These are phyloP conservation scores for Trifolium subterraneum DNA, from an alignment of 306 rosid genomes.

Conservation along the genomic window DNA sequence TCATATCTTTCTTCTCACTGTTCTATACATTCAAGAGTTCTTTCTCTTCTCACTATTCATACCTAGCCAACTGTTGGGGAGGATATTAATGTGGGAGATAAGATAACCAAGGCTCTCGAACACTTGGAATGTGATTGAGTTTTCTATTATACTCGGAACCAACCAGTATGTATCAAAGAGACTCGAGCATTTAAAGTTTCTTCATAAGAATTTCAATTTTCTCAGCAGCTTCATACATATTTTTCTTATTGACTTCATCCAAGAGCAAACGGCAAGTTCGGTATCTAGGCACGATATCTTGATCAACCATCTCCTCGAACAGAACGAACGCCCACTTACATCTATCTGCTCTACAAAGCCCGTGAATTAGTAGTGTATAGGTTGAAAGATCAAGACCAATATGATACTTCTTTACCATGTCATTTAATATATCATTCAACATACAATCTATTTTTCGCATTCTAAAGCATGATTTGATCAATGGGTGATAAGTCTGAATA, in stretches of 20 bases:
- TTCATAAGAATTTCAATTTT: slow-evolving; percentile 74
- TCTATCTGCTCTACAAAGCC: slow-evolving; percentile 72
- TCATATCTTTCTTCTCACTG: not conserved
- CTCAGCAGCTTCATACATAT: slow-evolving; percentile 69
- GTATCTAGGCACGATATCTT: slow-evolving; percentile 69
- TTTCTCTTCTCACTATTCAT: not conserved
- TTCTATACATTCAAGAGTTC: not conserved
- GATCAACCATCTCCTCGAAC: slow-evolving; percentile 78
- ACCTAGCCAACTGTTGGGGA: not conserved
- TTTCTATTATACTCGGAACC: slow-evolving; percentile 7
- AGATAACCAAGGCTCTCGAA: not conserved
- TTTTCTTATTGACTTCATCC: slow-evolving; percentile 66
- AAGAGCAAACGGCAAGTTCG: slow-evolving; percentile 73
- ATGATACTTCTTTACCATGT: slow-evolving; percentile 69
- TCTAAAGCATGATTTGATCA: slow-evolving; percentile 80
- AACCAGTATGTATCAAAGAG: not conserved
- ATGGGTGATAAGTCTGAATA: slow-evolving; percentile 77
- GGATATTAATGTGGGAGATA: not conserved
- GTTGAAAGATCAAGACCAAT: slow-evolving; percentile 81
- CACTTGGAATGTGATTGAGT: not conserved
- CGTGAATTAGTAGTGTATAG: slow-evolving; percentile 78
- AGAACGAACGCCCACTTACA: slow-evolving; percentile 69
- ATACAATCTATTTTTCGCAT: slow-evolving; percentile 48
- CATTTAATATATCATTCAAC: slow-evolving; percentile 63
- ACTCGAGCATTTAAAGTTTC: slow-evolving; percentile 46